Evolutionary conservation across 164 flowering plant genomes (phyloP).

Genomic region (Chloranthus sessilifolius): DNA sequence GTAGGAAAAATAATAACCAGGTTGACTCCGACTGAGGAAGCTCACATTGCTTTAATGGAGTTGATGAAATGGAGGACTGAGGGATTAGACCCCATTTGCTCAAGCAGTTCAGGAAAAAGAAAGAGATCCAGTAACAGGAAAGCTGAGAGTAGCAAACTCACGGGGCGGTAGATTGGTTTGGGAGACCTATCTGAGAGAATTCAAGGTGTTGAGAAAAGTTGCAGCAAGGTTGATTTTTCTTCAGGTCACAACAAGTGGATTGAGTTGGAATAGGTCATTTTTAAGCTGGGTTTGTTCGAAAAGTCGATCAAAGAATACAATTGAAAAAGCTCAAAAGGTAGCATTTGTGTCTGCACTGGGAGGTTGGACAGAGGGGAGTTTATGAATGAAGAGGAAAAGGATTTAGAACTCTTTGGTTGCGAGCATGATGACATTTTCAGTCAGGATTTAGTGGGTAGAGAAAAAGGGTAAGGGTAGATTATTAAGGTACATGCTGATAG

Average conservation of each 20-base stretch:
- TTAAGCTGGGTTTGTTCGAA: conserved; percentile 31
- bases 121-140: conserved; percentile 53
- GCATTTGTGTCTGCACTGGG: conserved; percentile 44
- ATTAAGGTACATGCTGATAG: too few relatives aligned
- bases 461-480: too few relatives aligned
- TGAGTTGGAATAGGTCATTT: conserved; percentile 35
- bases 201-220: conserved; percentile 27
- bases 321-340: conserved; percentile 54
- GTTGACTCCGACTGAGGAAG: conserved; percentile 46
- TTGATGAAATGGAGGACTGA: conserved; percentile 74
- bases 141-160: conserved; percentile 57
- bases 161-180: conserved; percentile 60
- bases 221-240: conserved; percentile 24
- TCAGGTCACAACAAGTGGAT: conserved; percentile 18
- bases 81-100: conserved; percentile 61
- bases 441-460: neutral
- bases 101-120: conserved; percentile 61
- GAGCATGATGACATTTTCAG: conserved; percentile 21
- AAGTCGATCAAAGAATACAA: conserved; percentile 27
- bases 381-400: conserved; percentile 40
- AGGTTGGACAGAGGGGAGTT: conserved; percentile 39
- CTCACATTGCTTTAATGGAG: conserved; percentile 61
- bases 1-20: conserved; percentile 52
- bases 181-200: conserved; percentile 55
- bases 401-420: conserved; percentile 34